Base-by-base conservation (phyloP, 805 yeast species). In the Lachancea sp. region DNA sequence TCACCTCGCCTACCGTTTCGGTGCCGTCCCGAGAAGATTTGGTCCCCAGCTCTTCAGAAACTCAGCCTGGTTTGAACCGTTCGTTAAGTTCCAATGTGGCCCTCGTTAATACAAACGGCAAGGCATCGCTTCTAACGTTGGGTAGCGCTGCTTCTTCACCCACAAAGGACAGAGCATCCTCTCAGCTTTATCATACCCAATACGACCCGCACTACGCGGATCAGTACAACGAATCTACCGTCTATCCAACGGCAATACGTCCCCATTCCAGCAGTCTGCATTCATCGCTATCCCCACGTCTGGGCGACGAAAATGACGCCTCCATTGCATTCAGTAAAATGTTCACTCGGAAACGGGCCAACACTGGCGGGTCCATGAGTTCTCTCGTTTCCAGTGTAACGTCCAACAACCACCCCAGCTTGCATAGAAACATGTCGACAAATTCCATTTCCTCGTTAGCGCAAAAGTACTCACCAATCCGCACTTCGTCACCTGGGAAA, bases 241-340 rank as follows among this genome's bases (percentile, higher is more conserved):
- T 30, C 22, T 38, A 27, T 18, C 31, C 35, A 11, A 27, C 47
- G 8, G 25, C 46, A 9, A 31, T 35, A 19, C 27, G 43, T 9
- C 43, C 44, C 8, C 30, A 22, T 7, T 13, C 45, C 18, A 36
- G 31, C 16, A 18, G 25, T 19, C 27, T 42, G 33, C 42, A 36
- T 19, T 27, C 36, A 17, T 36, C 50, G 22, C 5, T 42, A 26
- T 29, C 34, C 16, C 33, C 34, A 9, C 36, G 35, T 26, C 36
- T 18, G 2, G 41, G 37, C 25, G 65, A 62, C 44, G 67, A 62
- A 36, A 63, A 63, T 48, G 68, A 63, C 49, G 68, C 68, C 3
- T 59, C 67, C 7, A 53, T 62, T 25, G 68, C 66, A 45, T 63
- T 63, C 37, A 60, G 60, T 42, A 63, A 62, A 42, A 54, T 63